Conservation (phyloP, 305 asterid genomes). For the Solanum chacoense region DNA sequence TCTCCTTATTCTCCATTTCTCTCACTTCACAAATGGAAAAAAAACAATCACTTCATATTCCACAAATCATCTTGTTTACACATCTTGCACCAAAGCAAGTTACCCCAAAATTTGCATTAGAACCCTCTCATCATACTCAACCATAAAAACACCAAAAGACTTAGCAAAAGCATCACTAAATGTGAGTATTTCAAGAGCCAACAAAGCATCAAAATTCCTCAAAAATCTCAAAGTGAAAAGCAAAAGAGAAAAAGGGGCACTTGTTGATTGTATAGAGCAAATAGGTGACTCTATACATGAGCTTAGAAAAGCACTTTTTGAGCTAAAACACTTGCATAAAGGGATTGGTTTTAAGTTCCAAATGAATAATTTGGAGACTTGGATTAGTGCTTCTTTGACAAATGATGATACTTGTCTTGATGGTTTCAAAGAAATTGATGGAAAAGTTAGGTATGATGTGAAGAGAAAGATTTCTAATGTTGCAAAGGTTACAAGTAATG, state of each 20-base stretch:
- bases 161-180: slow-evolving; percentile 63
- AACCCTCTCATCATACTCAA: slow-evolving; percentile 52
- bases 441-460: slow-evolving; percentile 48
- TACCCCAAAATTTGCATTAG: slow-evolving; percentile 76
- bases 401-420: slow-evolving; percentile 82
- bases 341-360: slow-evolving; percentile 57
- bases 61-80: slow-evolving; percentile 37
- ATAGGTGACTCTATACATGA: slow-evolving; percentile 65
- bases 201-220: slow-evolving; percentile 34
- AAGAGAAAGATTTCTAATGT: slow-evolving; percentile 40
- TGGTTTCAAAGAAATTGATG: slow-evolving; percentile 66
- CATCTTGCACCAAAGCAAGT: slow-evolving; percentile 74
- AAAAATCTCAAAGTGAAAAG: slow-evolving; percentile 21
- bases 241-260: slow-evolving; percentile 41
- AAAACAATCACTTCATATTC: background rate
- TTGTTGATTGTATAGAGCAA: slow-evolving; percentile 64
- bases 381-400: slow-evolving; percentile 91
- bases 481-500: slow-evolving; percentile 83
- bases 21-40: background rate
- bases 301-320: slow-evolving; percentile 46
- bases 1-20: background rate
- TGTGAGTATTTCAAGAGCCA: slow-evolving; percentile 53
- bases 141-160: slow-evolving; percentile 49
- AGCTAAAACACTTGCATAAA: slow-evolving; percentile 49
- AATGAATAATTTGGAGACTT: slow-evolving; percentile 85